These are phyloP conservation scores for Talaromyces thailandensis DNA, from an alignment of 495 filamentous ascomycete genomes.

Conservation along the genomic window DNA sequence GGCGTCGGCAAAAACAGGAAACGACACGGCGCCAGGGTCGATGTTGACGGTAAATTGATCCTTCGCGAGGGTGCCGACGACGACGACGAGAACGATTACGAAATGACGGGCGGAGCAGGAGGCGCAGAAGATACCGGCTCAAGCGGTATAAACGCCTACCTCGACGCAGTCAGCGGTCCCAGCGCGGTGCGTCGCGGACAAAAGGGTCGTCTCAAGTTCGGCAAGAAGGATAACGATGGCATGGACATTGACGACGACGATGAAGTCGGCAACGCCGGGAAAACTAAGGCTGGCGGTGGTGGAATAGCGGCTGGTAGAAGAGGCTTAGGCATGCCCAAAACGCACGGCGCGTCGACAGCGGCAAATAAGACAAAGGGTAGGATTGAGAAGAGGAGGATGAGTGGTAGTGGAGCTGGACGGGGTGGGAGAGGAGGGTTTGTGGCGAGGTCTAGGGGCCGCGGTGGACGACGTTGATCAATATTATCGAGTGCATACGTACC, in stretches of 20 bases:
- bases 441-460: conserved; percentile 12
- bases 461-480: conserved; percentile 8
- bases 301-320: conserved; percentile 19
- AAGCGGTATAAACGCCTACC: conserved; percentile 77
- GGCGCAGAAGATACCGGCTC: conserved; percentile 28
- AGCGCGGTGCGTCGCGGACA: conserved; percentile 75
- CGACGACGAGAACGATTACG: conserved; percentile 36
- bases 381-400: conserved; percentile 27
- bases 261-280: conserved; percentile 24
- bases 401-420: conserved; percentile 8
- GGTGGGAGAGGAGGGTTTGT: conserved; percentile 15
- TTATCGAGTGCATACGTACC: no score
- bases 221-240: conserved; percentile 45
- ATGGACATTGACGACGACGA: conserved; percentile 68
- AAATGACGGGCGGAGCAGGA: conserved; percentile 54
- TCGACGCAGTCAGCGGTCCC: conserved; percentile 77
- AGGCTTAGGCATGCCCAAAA: conserved; percentile 39
- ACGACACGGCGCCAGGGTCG: conserved; percentile 53
- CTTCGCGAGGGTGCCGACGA: conserved; percentile 50
- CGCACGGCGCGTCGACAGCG: conserved; percentile 20
- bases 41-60: conserved; percentile 83
- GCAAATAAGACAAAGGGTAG: conserved; percentile 20
- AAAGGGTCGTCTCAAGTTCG: conserved; percentile 81
- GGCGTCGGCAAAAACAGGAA: conserved; percentile 34
- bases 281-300: conserved; percentile 13